A percentile compares a stretch with the other conserved stretches of the same genome.
Conservation (phyloP, 192 early-diverging fungal genomes). For the Podila clonocystis region DNA sequence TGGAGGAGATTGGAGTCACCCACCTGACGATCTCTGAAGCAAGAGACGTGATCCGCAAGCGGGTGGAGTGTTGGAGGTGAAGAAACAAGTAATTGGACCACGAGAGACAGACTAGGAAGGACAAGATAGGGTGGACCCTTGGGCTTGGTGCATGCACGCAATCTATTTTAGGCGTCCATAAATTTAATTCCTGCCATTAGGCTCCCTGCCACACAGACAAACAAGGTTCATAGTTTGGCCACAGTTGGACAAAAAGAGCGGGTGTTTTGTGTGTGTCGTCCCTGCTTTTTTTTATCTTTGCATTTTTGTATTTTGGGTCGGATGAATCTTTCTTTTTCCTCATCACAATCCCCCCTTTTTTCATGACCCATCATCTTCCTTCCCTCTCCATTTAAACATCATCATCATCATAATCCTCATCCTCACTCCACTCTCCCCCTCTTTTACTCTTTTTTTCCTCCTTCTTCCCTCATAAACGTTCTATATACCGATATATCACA, state of each 20-base stretch:
- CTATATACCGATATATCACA: not conserved
- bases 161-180: too few relatives aligned
- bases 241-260: too few relatives aligned
- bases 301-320: not conserved
- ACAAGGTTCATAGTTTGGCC: too few relatives aligned
- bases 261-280: too few relatives aligned
- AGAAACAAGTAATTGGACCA: not conserved
- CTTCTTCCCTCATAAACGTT: not conserved
- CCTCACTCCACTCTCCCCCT: not conserved
- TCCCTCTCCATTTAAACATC: not conserved
- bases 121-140: not conserved
- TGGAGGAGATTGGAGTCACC: slow-evolving; percentile 53
- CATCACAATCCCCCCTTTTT: not conserved
- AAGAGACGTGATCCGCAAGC: slow-evolving; percentile 39
- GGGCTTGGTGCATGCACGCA: not conserved
- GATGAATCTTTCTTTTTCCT: not conserved
- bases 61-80: slow-evolving; percentile 54
- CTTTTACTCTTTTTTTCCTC: not conserved
- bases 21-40: slow-evolving; percentile 39
- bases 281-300: too few relatives aligned
- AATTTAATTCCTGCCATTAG: too few relatives aligned
- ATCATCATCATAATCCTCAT: slow-evolving; percentile 5
- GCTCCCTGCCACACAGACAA: too few relatives aligned
- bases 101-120: not conserved
- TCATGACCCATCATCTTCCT: not conserved